Conservation (phyloP, 148 eudicot genomes). For the Heliamphora exappendiculata region DNA sequence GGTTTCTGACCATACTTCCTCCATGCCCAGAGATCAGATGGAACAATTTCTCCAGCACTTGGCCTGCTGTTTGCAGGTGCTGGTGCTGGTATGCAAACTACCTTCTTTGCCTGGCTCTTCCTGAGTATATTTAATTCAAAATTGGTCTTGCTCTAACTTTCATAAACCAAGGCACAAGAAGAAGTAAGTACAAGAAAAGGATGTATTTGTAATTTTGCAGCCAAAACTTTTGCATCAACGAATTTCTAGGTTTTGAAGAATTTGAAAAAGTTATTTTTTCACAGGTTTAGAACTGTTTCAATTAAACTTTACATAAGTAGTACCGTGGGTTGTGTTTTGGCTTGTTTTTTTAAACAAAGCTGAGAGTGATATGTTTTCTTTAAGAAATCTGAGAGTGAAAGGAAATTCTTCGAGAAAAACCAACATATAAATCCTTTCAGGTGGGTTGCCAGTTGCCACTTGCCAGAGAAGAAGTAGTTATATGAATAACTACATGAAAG, state of each 20-base stretch:
- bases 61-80: conserved; percentile 70
- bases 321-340: neutral
- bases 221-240: no score
- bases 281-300: neutral
- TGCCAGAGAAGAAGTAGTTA: neutral
- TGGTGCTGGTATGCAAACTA: conserved; percentile 91
- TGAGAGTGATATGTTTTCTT: conserved; percentile 14
- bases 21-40: conserved; percentile 98
- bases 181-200: neutral
- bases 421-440: neutral
- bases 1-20: conserved; percentile 95
- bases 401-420: neutral
- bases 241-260: neutral
- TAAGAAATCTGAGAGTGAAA: conserved; percentile 8
- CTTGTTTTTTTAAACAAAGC: conserved; percentile 8
- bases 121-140: conserved; percentile 22
- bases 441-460: no score
- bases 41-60: conserved; percentile 73
- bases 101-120: conserved; percentile 87
- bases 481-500: neutral
- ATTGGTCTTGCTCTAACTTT: neutral
- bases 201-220: neutral
- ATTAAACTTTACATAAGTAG: neutral
- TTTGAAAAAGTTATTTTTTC: neutral
- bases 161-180: neutral